Percentiles rank a stretch among this genome's conserved stretches.
Conservation (phyloP, 116 monocot genomes). For the Posidonia oceanica region DNA sequence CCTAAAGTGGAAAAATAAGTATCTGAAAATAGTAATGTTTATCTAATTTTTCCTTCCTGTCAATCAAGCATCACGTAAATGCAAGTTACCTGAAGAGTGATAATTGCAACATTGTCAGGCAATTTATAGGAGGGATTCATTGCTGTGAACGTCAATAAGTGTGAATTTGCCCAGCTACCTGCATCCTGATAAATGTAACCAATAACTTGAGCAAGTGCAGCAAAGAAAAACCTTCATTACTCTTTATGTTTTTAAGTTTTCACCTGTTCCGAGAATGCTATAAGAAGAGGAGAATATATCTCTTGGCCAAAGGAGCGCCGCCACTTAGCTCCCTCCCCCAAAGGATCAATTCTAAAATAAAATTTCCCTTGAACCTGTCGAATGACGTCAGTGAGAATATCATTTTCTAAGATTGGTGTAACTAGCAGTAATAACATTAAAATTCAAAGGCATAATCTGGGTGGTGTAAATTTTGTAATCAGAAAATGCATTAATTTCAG, state of each 20-base stretch:
- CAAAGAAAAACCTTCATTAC: background rate
- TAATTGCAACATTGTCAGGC: constrained; percentile 88
- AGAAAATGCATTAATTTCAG: too few relatives aligned
- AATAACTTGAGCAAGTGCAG: background rate
- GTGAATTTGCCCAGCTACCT: constrained; percentile 54
- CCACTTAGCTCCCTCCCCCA: constrained; percentile 93
- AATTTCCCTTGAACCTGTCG: constrained; percentile 76
- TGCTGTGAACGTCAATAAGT: constrained; percentile 56
- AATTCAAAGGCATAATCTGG: background rate
- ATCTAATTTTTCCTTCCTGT: background rate
- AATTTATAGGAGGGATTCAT: constrained; percentile 89
- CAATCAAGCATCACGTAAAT: background rate
- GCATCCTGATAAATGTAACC: constrained; percentile 51
- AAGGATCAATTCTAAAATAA: constrained; percentile 72
- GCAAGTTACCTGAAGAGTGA: constrained; percentile 78
- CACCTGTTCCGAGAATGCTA: constrained; percentile 87
- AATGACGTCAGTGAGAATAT: background rate
- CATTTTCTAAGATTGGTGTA: background rate
- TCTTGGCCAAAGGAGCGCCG: constrained; percentile 88
- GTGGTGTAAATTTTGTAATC: too few relatives aligned
- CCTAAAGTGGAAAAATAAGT: background rate
- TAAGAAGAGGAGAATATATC: constrained; percentile 89
- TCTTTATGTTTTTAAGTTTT: background rate
- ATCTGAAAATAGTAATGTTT: background rate
- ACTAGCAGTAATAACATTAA: background rate